A percentile compares a stretch with the other conserved stretches of the same genome.
Conservation (phyloP, 2,329 filamentous ascomycete species). For the Xylariaceae sp. region DNA sequence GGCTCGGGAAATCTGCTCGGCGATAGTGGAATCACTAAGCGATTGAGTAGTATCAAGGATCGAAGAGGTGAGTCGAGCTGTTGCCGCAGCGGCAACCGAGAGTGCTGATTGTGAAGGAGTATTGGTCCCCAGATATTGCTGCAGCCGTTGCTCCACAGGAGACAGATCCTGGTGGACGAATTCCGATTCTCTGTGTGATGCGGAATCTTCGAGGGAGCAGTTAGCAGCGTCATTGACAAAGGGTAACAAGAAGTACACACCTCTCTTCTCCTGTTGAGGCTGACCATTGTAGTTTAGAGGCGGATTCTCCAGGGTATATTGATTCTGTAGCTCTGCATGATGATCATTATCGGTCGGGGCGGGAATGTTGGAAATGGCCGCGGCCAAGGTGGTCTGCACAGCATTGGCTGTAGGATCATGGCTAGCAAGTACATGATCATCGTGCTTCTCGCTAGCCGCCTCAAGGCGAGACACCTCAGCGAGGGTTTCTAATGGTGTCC, state of each 20-base stretch:
- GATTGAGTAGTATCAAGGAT: constrained; percentile 48
- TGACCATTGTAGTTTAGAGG: constrained; percentile 44
- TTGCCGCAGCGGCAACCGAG: constrained; percentile 51
- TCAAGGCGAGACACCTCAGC: constrained; percentile 83
- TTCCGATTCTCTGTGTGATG: constrained; percentile 15
- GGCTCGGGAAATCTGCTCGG: constrained; percentile 18
- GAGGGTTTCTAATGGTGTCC: constrained; percentile 78
- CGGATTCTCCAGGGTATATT: constrained; percentile 53
- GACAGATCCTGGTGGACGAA: constrained; percentile 33
- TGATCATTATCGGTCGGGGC: constrained; percentile 11
- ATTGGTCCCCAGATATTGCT: constrained; percentile 38
- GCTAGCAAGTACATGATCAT: constrained; percentile 35
- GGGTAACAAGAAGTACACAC: constrained; percentile 27
- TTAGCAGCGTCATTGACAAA: constrained; percentile 15
- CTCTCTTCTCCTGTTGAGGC: constrained; percentile 33
- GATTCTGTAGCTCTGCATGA: constrained; percentile 51
- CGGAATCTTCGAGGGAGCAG: constrained; percentile 12
- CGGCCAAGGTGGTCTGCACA: constrained; percentile 24
- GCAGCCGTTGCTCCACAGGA: constrained; percentile 44
- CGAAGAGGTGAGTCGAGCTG: constrained; percentile 49
- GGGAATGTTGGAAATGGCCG: constrained; percentile 16
- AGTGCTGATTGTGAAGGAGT: constrained; percentile 44
- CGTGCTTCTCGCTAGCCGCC: constrained; percentile 57
- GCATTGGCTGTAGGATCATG: constrained; percentile 22
- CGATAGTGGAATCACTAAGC: constrained; percentile 20